phyloP scores from a whole-genome alignment of 1,284 basidiomycete species.

The Microbotryomycetes sp. region DNA sequence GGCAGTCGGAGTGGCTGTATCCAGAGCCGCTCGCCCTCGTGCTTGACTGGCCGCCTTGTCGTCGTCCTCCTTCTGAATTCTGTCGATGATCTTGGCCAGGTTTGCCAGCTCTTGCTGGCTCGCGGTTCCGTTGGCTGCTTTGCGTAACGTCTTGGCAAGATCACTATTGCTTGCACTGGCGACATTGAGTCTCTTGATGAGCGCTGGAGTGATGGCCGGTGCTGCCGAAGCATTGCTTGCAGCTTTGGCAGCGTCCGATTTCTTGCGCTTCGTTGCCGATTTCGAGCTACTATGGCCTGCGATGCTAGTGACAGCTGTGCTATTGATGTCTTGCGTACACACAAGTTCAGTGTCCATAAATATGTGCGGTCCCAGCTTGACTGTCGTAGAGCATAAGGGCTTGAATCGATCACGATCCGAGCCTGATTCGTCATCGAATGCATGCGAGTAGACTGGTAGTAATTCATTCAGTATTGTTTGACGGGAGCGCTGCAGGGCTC shows the following conservation, averaged over 20 bases:
- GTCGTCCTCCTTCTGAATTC: constrained; percentile 11
- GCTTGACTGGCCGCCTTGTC: background rate
- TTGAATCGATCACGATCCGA: background rate
- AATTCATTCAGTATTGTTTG: background rate
- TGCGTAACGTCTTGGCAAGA: constrained; percentile 6
- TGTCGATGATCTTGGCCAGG: constrained; percentile 15
- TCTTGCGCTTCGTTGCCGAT: background rate
- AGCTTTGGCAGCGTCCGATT: background rate
- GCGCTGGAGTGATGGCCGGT: constrained; percentile 18
- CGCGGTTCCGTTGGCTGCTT: constrained; percentile 19
- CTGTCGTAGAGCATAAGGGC: constrained; percentile 1
- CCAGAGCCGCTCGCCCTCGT: background rate
- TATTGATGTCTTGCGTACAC: constrained; percentile 9
- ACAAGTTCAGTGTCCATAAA: constrained; percentile 12
- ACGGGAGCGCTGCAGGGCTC: background rate
- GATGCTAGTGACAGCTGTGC: background rate
- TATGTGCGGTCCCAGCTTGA: constrained; percentile 24
- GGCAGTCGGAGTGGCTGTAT: background rate
- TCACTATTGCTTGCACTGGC: constrained; percentile 8
- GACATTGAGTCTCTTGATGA: constrained; percentile 21
- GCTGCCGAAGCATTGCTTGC: background rate
- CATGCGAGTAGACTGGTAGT: background rate
- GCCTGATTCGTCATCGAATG: background rate
- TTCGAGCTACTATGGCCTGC: no score
- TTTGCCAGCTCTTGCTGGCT: constrained; percentile 12